phyloP scores from a whole-genome alignment of 768 basidiomycete species.

The Boletus huronensis region DNA sequence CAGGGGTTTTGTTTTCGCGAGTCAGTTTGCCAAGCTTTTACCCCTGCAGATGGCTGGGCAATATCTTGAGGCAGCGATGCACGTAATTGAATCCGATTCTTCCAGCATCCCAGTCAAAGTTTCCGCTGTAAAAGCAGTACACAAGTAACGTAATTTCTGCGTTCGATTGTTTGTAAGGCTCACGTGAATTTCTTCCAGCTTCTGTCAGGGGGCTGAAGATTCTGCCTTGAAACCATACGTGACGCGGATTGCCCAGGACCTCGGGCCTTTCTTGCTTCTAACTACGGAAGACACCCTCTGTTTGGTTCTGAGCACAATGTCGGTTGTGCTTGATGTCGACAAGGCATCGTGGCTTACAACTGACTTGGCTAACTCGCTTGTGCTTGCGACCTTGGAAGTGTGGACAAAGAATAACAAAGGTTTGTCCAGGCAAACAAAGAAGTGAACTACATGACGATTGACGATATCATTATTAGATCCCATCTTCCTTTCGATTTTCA shows the following conservation, averaged over 20 bases:
- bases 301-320: slow-evolving; percentile 81
- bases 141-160: slow-evolving; percentile 61
- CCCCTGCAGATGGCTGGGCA: slow-evolving; percentile 72
- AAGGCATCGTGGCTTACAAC: slow-evolving; percentile 68
- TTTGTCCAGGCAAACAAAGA: slow-evolving; percentile 23
- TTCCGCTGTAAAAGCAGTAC: slow-evolving; percentile 89
- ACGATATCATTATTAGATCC: slow-evolving; percentile 57
- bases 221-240: slow-evolving; percentile 61
- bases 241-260: slow-evolving; percentile 69
- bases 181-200: slow-evolving; percentile 41
- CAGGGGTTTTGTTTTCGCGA: slow-evolving; percentile 90
- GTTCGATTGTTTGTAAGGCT: not conserved
- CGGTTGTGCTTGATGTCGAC: slow-evolving; percentile 73
- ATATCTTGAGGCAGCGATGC: slow-evolving; percentile 84
- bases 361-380: slow-evolving; percentile 64
- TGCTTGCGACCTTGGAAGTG: slow-evolving; percentile 66
- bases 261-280: slow-evolving; percentile 77
- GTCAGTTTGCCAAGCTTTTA: slow-evolving; percentile 76
- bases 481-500: slow-evolving; percentile 79
- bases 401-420: slow-evolving; percentile 90
- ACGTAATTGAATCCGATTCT: slow-evolving; percentile 71
- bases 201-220: slow-evolving; percentile 60
- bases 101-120: slow-evolving; percentile 87
- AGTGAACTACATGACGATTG: not conserved
- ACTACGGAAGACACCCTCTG: slow-evolving; percentile 87